Conservation (phyloP, 2,329 filamentous ascomycete species). For the Penicillium expansum region DNA sequence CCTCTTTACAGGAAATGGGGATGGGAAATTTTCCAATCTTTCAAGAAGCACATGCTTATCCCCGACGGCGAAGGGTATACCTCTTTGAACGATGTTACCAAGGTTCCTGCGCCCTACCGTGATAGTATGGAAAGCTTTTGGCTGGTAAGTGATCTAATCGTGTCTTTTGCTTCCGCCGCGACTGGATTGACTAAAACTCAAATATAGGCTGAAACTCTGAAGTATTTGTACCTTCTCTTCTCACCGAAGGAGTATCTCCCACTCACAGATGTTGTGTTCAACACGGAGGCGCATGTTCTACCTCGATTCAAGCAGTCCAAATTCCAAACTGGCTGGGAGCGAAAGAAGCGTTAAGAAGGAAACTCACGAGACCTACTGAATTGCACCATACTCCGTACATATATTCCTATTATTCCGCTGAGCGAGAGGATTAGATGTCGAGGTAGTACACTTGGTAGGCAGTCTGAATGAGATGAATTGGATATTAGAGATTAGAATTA, state of each 20-base stretch:
- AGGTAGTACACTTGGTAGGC: too few relatives aligned
- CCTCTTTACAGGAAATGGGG: constrained; percentile 86
- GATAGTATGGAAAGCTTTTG: background rate
- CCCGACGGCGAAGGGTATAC: background rate
- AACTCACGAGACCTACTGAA: background rate
- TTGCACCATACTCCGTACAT: too few relatives aligned
- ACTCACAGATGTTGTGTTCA: constrained; percentile 79
- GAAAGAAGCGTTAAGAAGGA: background rate
- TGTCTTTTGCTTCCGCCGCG: background rate
- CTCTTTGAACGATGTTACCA: background rate
- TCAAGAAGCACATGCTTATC: background rate
- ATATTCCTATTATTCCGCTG: too few relatives aligned
- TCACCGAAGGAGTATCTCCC: constrained; percentile 75
- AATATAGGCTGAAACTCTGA: constrained; percentile 72
- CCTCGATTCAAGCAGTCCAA: background rate
- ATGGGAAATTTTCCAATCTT: constrained; percentile 51
- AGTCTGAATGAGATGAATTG: too few relatives aligned
- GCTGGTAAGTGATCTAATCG: background rate
- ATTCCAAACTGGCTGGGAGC: background rate
- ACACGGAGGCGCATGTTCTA: constrained; percentile 57
- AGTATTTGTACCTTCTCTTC: constrained; percentile 93
- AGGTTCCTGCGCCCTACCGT: background rate
- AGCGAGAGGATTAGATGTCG: too few relatives aligned
- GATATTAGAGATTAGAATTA: too few relatives aligned
- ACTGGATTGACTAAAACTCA: background rate